A percentile compares a stretch with the other conserved stretches of the same genome.
These are phyloP conservation scores for Mycena latifolia DNA, from an alignment of 768 basidiomycete genomes.

Conservation along the genomic window DNA sequence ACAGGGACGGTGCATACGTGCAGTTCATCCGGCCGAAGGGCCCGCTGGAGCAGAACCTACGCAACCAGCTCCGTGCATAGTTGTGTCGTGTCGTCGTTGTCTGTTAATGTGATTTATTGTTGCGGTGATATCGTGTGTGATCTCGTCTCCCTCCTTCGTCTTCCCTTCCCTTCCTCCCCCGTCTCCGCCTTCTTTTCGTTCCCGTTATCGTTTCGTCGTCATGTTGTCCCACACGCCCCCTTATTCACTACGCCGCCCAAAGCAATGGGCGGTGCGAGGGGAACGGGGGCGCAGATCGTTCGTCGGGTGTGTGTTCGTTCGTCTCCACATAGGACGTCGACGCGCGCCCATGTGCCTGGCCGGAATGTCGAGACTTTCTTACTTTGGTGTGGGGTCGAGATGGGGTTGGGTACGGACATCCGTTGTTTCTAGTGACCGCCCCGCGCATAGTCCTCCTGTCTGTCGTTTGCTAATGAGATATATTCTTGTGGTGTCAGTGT, in stretches of 20 bases:
- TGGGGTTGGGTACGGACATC: neutral
- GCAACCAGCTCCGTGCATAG: constrained; percentile 84
- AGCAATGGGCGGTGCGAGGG: constrained; percentile 73
- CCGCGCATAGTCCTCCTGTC: too few relatives aligned
- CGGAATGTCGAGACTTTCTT: neutral
- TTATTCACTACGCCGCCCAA: constrained; percentile 83
- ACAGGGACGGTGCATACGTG: constrained; percentile 94
- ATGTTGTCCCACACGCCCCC: constrained; percentile 52
- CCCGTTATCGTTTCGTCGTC: too few relatives aligned
- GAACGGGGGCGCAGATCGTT: constrained; percentile 83
- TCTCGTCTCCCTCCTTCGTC: neutral
- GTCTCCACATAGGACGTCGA: neutral
- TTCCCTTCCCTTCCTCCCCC: constrained; percentile 27
- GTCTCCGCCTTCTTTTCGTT: constrained; percentile 23
- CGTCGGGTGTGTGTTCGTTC: too few relatives aligned
- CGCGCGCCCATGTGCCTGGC: neutral
- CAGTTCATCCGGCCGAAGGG: constrained; percentile 94
- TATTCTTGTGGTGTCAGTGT: too few relatives aligned
- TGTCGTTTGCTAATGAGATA: too few relatives aligned
- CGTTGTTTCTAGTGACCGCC: too few relatives aligned
- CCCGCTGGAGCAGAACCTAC: constrained; percentile 86
- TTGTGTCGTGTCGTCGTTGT: constrained; percentile 7
- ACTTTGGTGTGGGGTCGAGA: neutral
- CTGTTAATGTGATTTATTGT: constrained; percentile 25
- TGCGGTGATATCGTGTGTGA: neutral